A percentile compares a stretch with the other conserved stretches of the same genome.
phyloP scores from a whole-genome alignment of 31 red algal genomes.

The Asparagopsis taxiformis region DNA sequence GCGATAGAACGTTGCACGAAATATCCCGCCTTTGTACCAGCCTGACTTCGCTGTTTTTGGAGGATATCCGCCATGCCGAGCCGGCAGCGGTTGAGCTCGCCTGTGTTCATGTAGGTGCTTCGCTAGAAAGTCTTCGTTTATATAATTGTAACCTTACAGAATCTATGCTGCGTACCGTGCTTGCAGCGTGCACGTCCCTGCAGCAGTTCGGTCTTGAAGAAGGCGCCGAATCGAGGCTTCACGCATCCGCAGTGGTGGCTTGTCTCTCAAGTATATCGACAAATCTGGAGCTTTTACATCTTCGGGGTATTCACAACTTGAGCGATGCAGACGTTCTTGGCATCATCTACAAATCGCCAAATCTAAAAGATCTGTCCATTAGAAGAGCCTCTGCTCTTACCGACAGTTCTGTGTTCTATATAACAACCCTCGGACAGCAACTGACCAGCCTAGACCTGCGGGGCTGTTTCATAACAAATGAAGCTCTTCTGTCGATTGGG shows the following conservation, averaged over 20 bases:
- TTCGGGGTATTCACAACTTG: neutral
- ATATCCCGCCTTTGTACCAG: neutral
- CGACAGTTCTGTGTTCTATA: neutral
- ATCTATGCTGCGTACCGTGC: neutral
- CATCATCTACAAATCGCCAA: neutral
- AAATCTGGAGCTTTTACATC: neutral
- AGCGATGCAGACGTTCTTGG: conserved; percentile 1
- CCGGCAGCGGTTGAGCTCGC: neutral
- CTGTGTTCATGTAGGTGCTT: neutral
- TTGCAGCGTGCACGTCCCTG: neutral
- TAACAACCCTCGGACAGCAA: neutral
- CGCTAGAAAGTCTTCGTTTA: neutral
- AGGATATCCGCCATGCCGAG: conserved; percentile 25
- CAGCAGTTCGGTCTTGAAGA: neutral
- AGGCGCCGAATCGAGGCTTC: neutral
- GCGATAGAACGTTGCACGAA: neutral
- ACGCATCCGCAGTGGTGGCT: neutral
- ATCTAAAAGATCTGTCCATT: conserved; percentile 4
- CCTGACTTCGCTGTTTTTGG: conserved; percentile 7
- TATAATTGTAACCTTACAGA: conserved; percentile 11
- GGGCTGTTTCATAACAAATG: conserved; percentile 22
- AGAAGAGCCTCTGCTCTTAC: conserved; percentile 4
- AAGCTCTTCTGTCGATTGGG: neutral
- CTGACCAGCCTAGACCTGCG: conserved; percentile 4
- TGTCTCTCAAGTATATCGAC: neutral